A percentile compares a stretch with the other conserved stretches of the same genome.
Evolutionary conservation across 352 stramenopile species (phyloP).

Genomic region (Phytophthora multivora): DNA sequence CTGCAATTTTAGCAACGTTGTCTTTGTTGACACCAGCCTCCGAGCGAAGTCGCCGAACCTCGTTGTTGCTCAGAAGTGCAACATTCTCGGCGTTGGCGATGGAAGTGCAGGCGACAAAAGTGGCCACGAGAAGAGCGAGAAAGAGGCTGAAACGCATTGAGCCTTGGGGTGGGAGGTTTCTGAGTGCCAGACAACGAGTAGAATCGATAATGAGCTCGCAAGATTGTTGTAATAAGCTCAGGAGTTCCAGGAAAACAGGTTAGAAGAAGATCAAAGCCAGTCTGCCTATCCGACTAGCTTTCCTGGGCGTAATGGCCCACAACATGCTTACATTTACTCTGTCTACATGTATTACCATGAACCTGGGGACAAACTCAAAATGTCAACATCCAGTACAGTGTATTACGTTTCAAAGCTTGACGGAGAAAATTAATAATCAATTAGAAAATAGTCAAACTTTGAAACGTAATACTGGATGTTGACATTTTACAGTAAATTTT

Average conservation of each 20-base stretch:
- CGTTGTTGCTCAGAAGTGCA: neutral
- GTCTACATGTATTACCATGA: too few relatives aligned
- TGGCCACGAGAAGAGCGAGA: slow-evolving; percentile 3
- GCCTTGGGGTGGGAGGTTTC: neutral
- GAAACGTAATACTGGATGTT: too few relatives aligned
- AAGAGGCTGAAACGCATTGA: slow-evolving; percentile 5
- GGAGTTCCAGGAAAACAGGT: neutral
- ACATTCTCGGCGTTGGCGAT: neutral
- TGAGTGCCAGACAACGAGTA: neutral
- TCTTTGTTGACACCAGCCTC: neutral
- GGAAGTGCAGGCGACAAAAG: neutral
- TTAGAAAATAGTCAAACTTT: too few relatives aligned
- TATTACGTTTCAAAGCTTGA: too few relatives aligned
- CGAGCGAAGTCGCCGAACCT: neutral
- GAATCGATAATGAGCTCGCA: neutral
- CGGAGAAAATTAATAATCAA: too few relatives aligned
- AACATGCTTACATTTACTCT: neutral
- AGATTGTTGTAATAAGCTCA: too few relatives aligned
- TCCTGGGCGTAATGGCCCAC: neutral
- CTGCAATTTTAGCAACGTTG: neutral
- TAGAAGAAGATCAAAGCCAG: neutral
- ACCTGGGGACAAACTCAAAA: too few relatives aligned
- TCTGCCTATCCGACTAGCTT: slow-evolving; percentile 9
- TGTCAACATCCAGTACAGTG: too few relatives aligned
- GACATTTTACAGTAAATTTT: too few relatives aligned